Percentiles rank a stretch among this genome's conserved stretches.
Conservation (phyloP, 176 grass and related monocot species). For the Bolboschoenus planiculmis region DNA sequence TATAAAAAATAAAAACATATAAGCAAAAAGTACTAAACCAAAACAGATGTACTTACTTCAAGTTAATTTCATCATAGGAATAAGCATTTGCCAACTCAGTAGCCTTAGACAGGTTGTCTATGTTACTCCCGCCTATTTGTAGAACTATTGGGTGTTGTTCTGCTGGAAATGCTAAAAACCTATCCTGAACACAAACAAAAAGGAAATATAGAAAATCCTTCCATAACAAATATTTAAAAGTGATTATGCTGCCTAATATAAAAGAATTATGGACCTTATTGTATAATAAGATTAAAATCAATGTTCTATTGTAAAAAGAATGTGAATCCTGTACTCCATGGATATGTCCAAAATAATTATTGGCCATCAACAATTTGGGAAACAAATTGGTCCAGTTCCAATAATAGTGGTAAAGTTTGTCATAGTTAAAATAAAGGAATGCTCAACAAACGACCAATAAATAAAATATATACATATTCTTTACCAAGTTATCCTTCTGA, state of each 20-base stretch:
- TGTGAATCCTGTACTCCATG: not conserved
- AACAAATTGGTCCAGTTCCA: not conserved
- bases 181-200: slow-evolving; percentile 47
- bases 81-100: slow-evolving; percentile 82
- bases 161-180: slow-evolving; percentile 80
- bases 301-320: not conserved
- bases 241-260: not conserved
- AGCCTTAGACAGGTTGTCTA: slow-evolving; percentile 76
- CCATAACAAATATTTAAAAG: not conserved
- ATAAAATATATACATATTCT: not conserved
- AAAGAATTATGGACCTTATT: not conserved
- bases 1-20: not conserved
- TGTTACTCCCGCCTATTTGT: slow-evolving; percentile 93
- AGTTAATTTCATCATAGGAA: slow-evolving; percentile 88
- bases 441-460: not conserved
- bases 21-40: not conserved
- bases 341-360: not conserved
- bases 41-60: slow-evolving; percentile 46
- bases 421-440: not conserved
- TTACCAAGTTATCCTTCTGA: slow-evolving; percentile 80
- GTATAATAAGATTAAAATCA: not conserved
- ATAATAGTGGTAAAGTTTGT: not conserved
- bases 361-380: not conserved
- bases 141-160: slow-evolving; percentile 87
- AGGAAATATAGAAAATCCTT: not conserved